Percentiles rank a stretch among this genome's conserved stretches.
phyloP scores from a whole-genome alignment of 2,329 filamentous ascomycete species.

The Aspergillus texensis region DNA sequence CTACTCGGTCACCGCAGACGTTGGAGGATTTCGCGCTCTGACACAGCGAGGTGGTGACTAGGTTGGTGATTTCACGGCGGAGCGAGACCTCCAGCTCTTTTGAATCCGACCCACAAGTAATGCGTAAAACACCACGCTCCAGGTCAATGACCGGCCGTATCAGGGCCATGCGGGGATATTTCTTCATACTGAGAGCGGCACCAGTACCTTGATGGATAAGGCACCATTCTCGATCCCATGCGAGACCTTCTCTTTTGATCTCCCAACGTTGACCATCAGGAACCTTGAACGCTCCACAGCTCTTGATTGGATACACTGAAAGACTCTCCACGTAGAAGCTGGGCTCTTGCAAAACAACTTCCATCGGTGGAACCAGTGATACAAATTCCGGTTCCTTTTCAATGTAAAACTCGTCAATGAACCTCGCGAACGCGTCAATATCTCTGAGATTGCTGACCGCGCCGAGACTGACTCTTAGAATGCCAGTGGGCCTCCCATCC shows the following conservation, averaged over 20 bases:
- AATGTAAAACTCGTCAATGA: slow-evolving; percentile 71
- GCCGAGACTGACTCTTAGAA: slow-evolving; percentile 82
- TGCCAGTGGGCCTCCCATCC: slow-evolving; percentile 81
- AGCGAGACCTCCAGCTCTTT: slow-evolving; percentile 42
- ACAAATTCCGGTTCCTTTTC: slow-evolving; percentile 32
- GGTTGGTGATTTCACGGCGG: slow-evolving; percentile 32
- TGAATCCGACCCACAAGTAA: slow-evolving; percentile 47
- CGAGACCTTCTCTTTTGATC: slow-evolving; percentile 77
- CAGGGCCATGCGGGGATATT: slow-evolving; percentile 83
- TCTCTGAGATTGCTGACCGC: slow-evolving; percentile 84
- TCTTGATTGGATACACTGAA: slow-evolving; percentile 89
- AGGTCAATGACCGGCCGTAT: slow-evolving; percentile 77
- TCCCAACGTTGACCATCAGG: slow-evolving; percentile 70
- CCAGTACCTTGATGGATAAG: slow-evolving; percentile 84
- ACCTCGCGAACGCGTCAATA: slow-evolving; percentile 70
- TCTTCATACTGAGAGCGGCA: slow-evolving; percentile 83
- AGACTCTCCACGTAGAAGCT: slow-evolving; percentile 63
- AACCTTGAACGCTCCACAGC: slow-evolving; percentile 78
- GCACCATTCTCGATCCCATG: slow-evolving; percentile 97
- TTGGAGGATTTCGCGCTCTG: slow-evolving; percentile 55
- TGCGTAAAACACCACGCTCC: slow-evolving; percentile 62
- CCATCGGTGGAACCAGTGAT: slow-evolving; percentile 19
- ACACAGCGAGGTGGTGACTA: slow-evolving; percentile 69
- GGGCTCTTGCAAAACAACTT: slow-evolving; percentile 15
- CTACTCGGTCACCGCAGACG: slow-evolving; percentile 81